Evolutionary conservation across 2,329 filamentous ascomycete species (phyloP).

Genomic region (Penicillium sp.): DNA sequence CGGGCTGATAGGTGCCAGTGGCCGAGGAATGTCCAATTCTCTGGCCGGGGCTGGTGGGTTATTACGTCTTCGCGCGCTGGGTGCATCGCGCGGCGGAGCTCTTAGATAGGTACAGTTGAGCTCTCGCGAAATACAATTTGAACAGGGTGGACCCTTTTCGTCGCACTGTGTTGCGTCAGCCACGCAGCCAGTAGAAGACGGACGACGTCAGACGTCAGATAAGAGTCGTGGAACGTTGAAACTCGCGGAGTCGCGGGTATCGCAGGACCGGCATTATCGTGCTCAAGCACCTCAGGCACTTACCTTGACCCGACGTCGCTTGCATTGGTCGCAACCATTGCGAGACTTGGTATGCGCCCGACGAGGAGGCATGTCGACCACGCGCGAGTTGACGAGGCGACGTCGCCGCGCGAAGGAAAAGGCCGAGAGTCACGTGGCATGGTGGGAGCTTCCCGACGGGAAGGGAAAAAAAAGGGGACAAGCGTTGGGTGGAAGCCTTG

Average conservation of each 20-base stretch:
- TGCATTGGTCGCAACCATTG: conserved; percentile 45
- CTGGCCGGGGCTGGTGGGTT: conserved; percentile 4
- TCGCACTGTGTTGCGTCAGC: conserved; percentile 36
- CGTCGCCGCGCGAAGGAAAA: neutral
- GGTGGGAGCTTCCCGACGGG: neutral
- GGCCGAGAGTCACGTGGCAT: conserved; percentile 9
- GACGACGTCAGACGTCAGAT: neutral
- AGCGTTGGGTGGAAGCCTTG: too few species aligned
- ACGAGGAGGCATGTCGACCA: conserved; percentile 37
- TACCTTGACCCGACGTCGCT: conserved; percentile 46
- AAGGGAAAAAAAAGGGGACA: too few species aligned
- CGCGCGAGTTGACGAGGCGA: neutral
- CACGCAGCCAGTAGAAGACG: neutral
- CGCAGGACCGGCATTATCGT: too few species aligned
- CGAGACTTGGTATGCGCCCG: conserved; percentile 47
- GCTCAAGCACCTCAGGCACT: neutral
- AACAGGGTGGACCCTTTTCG: conserved; percentile 42
- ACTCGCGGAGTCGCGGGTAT: too few species aligned
- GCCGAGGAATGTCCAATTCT: conserved; percentile 11
- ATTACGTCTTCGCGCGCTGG: conserved; percentile 9
- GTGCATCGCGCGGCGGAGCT: conserved; percentile 18
- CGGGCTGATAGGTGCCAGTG: conserved; percentile 19
- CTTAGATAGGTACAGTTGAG: conserved; percentile 35
- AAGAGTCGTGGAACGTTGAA: neutral
- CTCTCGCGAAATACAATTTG: conserved; percentile 41